Evolutionary conservation across 352 stramenopile genomes (phyloP), one percentile per base, ranked within the genome.

Genomic region (Blastocystis sp.): DNA sequence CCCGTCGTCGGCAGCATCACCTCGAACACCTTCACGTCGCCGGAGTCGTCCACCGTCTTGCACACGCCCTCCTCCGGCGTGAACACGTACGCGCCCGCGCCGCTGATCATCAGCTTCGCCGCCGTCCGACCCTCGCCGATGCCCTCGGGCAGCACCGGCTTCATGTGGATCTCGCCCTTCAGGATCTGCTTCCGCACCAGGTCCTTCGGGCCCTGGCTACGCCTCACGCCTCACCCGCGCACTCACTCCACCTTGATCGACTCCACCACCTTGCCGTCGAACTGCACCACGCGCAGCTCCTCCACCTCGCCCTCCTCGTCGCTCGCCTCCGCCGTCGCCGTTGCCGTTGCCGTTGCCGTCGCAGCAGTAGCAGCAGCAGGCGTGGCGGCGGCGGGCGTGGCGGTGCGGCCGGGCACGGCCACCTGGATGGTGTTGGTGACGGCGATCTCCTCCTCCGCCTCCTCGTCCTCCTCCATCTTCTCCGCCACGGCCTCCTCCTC

Each of bases 401-500:
- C 40, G 38, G 45, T 60, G 6, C 3, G 21, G 57, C 43, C 52
- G 14, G 48, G 24, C 54, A 43, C 69, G 3, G 28, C 69, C 7
- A 10, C 24, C 21, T 34, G 42, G 3, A 68, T 54, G 40, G 28
- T 54, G 40, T 52, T 7, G 14, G 38, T 38, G 7, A 81, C 43
- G 11, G 34, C 71, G 28, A 34, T 11, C 28, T 45, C 60, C 19
- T 45, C 48, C 71, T 81, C 48, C 0, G 38, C 71, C 54, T 63
- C 71, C 11, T 64, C 71, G 38, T 57, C 71, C 17, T 65, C 71
- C 9, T 64, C 71, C 71, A 38, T 24, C 0, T 43, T 42, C 38
- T 59, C 42, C 66, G n/a, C 82, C 77, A 89, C 82, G 6, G 24
- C 17, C 14, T 62, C 61, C 65, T 91, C 84, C 87, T 91, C 79